Base-by-base conservation (phyloP, 352 stramenopile genomes). In the Phytophthora hibernalis region DNA sequence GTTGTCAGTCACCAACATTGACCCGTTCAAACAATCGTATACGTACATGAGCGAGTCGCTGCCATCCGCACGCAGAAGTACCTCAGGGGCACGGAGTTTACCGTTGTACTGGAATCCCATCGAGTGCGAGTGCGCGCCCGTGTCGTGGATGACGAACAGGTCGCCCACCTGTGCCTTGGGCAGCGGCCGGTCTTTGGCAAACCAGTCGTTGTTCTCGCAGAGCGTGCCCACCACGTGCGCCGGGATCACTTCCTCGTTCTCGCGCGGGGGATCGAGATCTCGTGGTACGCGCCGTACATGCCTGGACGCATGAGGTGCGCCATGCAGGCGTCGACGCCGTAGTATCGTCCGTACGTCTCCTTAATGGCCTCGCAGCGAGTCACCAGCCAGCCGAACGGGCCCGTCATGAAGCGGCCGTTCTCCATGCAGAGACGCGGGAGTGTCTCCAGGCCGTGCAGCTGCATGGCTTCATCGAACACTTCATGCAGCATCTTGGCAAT, bases 31-130 rank as follows among this genome's bases (percentile, higher is more conserved):
- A 2, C 12, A 20, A 22, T 11, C 24, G 51, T 2, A 28, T 26
- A 72, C 76, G 51, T 79, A 93, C 85, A 94, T 94, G 74, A 94
- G 84, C 28, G 79, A 72, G 38, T 84, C 74, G 28, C 55, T 55
- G 52, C 81, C 83, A 59, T 90, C 70, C 4, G 76, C 43, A 5
- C 83, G 81, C 38, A 95, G 64, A 5, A 97, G 83, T 33, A 97
- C 74, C 61, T 97, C 90, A n/a, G 90, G 89, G 7, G 90, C 89
- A 18, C 90, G 87, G 50, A 97, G 79, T 62, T 97, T 97, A 68
- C 90, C 90, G 52, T 97, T 97, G 85, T 97, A 97, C 74, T 97
- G 90, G 69, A 97, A 97, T 26, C 90, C 90, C 90, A 97, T 97
- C 65, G 88, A 96, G 77, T 97, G 89, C n/a, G 87, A 80, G 71